Evolutionary conservation across 164 flowering plant species (phyloP).

Genomic region (Stephania yunnanensis): DNA sequence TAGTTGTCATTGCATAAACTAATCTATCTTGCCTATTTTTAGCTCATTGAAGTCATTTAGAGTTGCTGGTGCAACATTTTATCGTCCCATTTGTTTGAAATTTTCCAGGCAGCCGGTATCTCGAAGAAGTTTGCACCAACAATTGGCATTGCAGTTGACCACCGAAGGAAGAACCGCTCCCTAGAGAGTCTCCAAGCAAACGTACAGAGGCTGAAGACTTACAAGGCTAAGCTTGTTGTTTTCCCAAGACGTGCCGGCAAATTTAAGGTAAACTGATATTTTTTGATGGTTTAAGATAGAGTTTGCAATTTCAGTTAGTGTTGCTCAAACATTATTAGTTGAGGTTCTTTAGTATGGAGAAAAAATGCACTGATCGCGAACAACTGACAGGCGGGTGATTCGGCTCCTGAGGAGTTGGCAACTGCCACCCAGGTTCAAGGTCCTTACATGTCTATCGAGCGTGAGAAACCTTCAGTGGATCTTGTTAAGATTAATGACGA

Average conservation of each 20-base stretch:
- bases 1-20: too few relatives aligned
- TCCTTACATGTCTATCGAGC: slow-evolving; percentile 33
- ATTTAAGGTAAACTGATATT: slow-evolving; percentile 28
- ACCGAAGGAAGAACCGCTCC: slow-evolving; percentile 67
- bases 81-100: background rate
- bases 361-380: background rate
- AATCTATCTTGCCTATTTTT: too few relatives aligned
- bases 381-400: slow-evolving; percentile 36
- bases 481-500: slow-evolving; percentile 44
- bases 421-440: slow-evolving; percentile 43
- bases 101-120: slow-evolving; percentile 61
- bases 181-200: slow-evolving; percentile 72
- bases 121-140: slow-evolving; percentile 80
- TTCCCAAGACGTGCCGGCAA: slow-evolving; percentile 74
- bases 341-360: background rate
- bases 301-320: background rate
- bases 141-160: slow-evolving; percentile 75
- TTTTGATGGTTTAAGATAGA: background rate
- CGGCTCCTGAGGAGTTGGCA: slow-evolving; percentile 38
- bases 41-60: background rate
- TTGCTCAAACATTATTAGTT: background rate
- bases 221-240: slow-evolving; percentile 78
- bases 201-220: slow-evolving; percentile 73
- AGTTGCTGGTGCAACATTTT: background rate
- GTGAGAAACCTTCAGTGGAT: slow-evolving; percentile 37